Evolutionary conservation across 805 yeast species (phyloP).

Genomic region (Suhomyces vadensis): DNA sequence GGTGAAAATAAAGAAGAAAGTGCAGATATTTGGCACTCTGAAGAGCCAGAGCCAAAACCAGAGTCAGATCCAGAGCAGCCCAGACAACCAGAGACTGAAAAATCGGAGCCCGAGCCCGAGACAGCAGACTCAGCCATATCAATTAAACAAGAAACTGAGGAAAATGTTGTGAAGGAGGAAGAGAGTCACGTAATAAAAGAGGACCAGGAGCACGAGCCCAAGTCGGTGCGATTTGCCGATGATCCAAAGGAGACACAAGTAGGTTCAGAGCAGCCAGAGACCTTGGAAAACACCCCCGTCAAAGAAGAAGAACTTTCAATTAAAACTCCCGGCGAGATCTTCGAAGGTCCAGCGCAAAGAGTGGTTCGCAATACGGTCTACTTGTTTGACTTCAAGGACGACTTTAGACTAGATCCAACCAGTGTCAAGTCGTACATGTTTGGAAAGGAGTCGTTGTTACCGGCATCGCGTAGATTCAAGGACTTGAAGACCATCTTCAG

Average conservation of each 20-base stretch:
- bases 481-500: conserved; percentile 54
- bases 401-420: conserved; percentile 26
- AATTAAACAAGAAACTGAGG: conserved; percentile 10
- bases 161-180: conserved; percentile 10
- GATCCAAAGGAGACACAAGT: neutral
- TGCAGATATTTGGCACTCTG: neutral
- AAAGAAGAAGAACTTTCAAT: neutral
- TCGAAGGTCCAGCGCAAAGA: conserved; percentile 70
- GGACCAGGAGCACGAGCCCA: no score
- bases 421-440: conserved; percentile 46
- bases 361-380: conserved; percentile 57
- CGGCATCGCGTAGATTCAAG: conserved; percentile 53
- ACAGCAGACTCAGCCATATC: no score
- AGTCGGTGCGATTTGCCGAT: conserved; percentile 4
- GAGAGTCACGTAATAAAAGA: conserved; percentile 5
- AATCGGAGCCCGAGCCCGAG: neutral
- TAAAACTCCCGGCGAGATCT: conserved; percentile 18
- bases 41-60: no score
- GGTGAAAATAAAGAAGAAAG: neutral
- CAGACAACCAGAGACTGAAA: no score
- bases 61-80: no score
- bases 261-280: conserved; percentile 1
- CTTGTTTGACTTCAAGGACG: conserved; percentile 49
- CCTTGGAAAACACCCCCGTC: neutral
- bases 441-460: conserved; percentile 57